Conservation (phyloP, 2,329 filamentous ascomycete species). For the Curvularia sp. region DNA sequence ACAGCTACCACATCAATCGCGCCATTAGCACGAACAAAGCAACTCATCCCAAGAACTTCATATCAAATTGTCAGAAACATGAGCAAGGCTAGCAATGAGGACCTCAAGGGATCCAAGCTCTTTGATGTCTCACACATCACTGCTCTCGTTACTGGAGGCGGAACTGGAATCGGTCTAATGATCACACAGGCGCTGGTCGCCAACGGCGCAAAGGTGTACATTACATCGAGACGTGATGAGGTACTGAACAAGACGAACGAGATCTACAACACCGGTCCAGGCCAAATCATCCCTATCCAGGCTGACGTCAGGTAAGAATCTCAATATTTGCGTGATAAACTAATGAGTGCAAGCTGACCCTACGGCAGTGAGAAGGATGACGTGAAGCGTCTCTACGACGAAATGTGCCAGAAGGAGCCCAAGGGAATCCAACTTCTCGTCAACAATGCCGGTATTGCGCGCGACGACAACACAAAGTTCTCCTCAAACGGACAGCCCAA, state of each 20-base stretch:
- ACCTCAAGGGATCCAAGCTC: slow-evolving; percentile 52
- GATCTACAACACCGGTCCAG: slow-evolving; percentile 55
- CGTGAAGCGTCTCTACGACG: slow-evolving; percentile 51
- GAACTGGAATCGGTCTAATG: slow-evolving; percentile 64
- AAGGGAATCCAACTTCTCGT: slow-evolving; percentile 63
- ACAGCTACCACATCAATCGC: slow-evolving; percentile 13
- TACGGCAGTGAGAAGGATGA: slow-evolving; percentile 58
- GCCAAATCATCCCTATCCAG: slow-evolving; percentile 54
- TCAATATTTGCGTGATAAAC: not conserved
- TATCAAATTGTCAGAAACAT: slow-evolving; percentile 41
- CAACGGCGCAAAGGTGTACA: slow-evolving; percentile 64
- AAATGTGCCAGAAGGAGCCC: slow-evolving; percentile 55
- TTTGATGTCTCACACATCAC: slow-evolving; percentile 57
- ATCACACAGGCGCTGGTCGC: slow-evolving; percentile 68
- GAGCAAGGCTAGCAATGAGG: slow-evolving; percentile 49
- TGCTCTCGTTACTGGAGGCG: slow-evolving; percentile 56
- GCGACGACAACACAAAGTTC: slow-evolving; percentile 60
- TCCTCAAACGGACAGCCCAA: slow-evolving; percentile 58
- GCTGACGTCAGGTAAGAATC: slow-evolving; percentile 39
- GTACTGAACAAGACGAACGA: slow-evolving; percentile 54
- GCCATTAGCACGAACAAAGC: slow-evolving; percentile 16
- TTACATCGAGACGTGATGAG: slow-evolving; percentile 43
- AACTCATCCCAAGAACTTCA: slow-evolving; percentile 22
- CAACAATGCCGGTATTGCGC: slow-evolving; percentile 62
- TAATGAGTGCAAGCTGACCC: not conserved